phyloP scores from a whole-genome alignment of 768 basidiomycete genomes.

The Leccinum barrowsii region DNA sequence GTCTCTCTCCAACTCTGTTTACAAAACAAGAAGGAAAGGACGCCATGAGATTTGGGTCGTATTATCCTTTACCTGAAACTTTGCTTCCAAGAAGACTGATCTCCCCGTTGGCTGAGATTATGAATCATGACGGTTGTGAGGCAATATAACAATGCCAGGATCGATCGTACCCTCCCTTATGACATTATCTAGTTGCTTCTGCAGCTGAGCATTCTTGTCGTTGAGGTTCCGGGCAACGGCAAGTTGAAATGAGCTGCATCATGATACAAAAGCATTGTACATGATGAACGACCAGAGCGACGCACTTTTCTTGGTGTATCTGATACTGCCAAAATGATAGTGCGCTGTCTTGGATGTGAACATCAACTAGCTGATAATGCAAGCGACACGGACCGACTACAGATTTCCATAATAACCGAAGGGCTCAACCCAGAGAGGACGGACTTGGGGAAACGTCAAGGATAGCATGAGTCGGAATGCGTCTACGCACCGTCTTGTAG shows the following conservation, averaged over 20 bases:
- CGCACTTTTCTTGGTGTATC: conserved; percentile 78
- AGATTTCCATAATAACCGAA: conserved; percentile 74
- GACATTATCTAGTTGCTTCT: conserved; percentile 84
- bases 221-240: conserved; percentile 77
- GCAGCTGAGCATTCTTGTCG: conserved; percentile 77
- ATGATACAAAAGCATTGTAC: conserved; percentile 1
- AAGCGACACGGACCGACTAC: conserved; percentile 53
- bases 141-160: neutral
- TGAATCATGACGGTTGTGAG: conserved; percentile 6
- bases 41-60: neutral
- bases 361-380: neutral
- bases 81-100: conserved; percentile 69
- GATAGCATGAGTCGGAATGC: neutral
- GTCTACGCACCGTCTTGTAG: conserved; percentile 77
- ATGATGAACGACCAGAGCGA: neutral
- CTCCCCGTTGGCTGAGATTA: conserved; percentile 66
- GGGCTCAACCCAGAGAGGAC: conserved; percentile 81
- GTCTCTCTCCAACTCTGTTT: conserved; percentile 72
- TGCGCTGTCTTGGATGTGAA: conserved; percentile 43
- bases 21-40: conserved; percentile 5
- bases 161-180: conserved; percentile 66
- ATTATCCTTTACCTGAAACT: conserved; percentile 46
- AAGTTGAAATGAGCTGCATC: conserved; percentile 63
- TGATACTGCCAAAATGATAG: conserved; percentile 93
- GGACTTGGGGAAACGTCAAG: conserved; percentile 46